Base-by-base conservation (phyloP, 768 basidiomycete species). In the Pleurotus salmoneostramineus region DNA sequence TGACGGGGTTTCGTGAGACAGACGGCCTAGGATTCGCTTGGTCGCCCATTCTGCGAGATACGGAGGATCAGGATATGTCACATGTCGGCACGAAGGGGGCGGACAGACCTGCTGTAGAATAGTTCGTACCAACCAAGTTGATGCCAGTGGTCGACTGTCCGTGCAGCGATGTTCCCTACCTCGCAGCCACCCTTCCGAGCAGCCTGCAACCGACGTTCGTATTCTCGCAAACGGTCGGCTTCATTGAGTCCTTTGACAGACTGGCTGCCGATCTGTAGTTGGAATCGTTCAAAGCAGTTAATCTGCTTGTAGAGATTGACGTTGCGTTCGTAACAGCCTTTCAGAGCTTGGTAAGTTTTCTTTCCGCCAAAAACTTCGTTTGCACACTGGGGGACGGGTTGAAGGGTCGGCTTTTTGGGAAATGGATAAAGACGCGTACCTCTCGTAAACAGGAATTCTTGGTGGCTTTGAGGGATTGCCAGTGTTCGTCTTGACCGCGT, bases 281-380 rank as follows among this genome's bases (percentile, higher is more conserved):
- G 70, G 59, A 77, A 87, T 10, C 71, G 72, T 67, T 92, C 88
- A 61, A 89, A 88, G 5, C 83, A 78, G 65, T 87, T 87, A 40
- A 92, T 88, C 68, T 91, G 89, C 70, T 88, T 91, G 79, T 91
- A 92, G 12, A 90, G 72, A 63, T 90, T 91, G 63, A 92, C 89
- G 63, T 91, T 91, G 65, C 89, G 88, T 66, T 92, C 89, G 61
- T 89, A 92, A 65, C 89, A 91, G 17, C 89, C 89, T 72, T 92
- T 92, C 56, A 92, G 78, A 0, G 89, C 89, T 65, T 91, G 88
- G 61, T 90, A 91, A 11, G 89, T 88, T 69, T 92, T 92, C 71
- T 89, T 88, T 52, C 82, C 80, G 3, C 79, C 83, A 62, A 90
- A 92, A 5, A 91, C 83, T 57, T 89, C 82, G 27, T 71, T 60